These are phyloP conservation scores for Sugiyamaella pinicola DNA, from an alignment of 1,139 yeast genomes.

Conservation along the genomic window DNA sequence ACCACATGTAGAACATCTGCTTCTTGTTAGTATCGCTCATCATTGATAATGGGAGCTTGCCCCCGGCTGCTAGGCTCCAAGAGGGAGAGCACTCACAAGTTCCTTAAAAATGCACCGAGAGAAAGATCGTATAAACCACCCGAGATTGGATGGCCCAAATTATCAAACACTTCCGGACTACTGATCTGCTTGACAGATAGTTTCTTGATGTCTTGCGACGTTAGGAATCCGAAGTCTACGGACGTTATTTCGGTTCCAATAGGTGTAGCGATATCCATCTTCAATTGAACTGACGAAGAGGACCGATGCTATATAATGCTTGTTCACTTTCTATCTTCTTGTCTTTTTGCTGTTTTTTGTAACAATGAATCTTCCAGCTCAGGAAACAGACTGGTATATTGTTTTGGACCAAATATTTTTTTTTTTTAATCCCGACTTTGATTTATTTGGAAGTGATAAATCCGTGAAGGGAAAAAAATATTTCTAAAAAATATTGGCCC, in stretches of 20 bases:
- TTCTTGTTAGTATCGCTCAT: not conserved
- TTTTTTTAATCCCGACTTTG: not conserved
- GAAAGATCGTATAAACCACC: slow-evolving; percentile 95
- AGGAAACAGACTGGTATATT: not conserved
- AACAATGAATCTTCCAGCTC: not conserved
- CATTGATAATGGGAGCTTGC: not conserved
- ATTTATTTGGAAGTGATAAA: no score
- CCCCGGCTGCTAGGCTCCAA: not conserved
- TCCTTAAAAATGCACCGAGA: slow-evolving; percentile 87
- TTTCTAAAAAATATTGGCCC: slow-evolving; percentile 10
- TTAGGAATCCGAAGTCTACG: slow-evolving; percentile 87
- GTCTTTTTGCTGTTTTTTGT: not conserved
- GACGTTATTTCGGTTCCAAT: slow-evolving; percentile 91
- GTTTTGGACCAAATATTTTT: not conserved
- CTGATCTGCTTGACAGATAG: slow-evolving; percentile 93
- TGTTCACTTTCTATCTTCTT: no score
- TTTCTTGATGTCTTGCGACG: slow-evolving; percentile 78
- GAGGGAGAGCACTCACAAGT: slow-evolving; percentile 48
- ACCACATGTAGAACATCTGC: slow-evolving; percentile 88
- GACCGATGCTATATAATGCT: not conserved
- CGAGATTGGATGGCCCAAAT: slow-evolving; percentile 90
- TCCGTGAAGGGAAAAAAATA: not conserved
- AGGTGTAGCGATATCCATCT: slow-evolving; percentile 93
- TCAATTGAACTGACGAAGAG: not conserved
- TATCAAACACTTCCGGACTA: slow-evolving; percentile 92